Percentiles rank a stretch among this genome's conserved stretches.
Conservation (phyloP, 2,329 filamentous ascomycete species). For the Aureobasidium sp. region DNA sequence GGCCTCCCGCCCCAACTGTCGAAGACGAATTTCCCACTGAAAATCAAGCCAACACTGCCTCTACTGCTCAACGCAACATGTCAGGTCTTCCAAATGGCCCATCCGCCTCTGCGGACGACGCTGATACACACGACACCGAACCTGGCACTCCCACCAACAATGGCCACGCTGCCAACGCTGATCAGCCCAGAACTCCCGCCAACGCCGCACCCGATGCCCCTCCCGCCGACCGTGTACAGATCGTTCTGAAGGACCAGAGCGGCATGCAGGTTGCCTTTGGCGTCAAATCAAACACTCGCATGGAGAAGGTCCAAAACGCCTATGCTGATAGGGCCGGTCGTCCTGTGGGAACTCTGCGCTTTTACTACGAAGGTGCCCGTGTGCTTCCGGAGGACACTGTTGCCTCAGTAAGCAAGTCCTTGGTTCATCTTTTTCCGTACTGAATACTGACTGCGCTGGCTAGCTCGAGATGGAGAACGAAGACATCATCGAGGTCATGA, state of each 20-base stretch:
- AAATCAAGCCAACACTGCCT: not conserved
- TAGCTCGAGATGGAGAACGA: slow-evolving; percentile 11
- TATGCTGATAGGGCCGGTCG: slow-evolving; percentile 4
- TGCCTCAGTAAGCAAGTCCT: not conserved
- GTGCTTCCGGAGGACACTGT: not conserved
- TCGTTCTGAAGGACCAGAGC: slow-evolving; percentile 1
- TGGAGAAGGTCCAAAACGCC: slow-evolving; percentile 5
- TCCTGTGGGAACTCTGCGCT: not conserved
- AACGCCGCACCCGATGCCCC: not conserved
- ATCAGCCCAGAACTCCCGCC: not conserved
- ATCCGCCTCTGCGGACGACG: not conserved
- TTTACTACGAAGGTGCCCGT: slow-evolving; percentile 1
- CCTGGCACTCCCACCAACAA: not conserved
- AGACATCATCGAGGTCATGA: slow-evolving; percentile 14
- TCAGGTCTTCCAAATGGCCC: not conserved
- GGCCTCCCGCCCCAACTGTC: not conserved
- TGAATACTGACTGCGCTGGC: not conserved
- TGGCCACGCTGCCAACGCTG: not conserved
- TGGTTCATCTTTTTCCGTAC: not conserved
- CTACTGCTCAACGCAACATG: not conserved
- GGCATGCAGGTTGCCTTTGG: slow-evolving; percentile 2
- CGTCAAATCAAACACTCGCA: slow-evolving; percentile 4
- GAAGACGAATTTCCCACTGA: not conserved
- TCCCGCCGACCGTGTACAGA: not conserved
- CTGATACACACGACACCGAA: not conserved